phyloP scores from a whole-genome alignment of 192 early-diverging fungal genomes.

The Chytriomyces confervae region DNA sequence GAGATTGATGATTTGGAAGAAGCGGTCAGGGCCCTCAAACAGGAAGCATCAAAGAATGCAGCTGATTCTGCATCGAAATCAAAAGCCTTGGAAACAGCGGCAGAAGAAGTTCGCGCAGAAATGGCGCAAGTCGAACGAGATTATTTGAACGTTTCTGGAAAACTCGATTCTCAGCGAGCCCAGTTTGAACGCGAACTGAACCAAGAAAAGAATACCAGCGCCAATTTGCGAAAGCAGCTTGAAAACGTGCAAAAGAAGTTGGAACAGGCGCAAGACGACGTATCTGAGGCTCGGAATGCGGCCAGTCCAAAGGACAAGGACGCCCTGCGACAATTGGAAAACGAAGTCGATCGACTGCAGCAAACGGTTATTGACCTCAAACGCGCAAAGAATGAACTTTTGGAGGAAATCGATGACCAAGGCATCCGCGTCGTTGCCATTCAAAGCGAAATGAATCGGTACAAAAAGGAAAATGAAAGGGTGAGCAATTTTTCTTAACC shows the following conservation, averaged over 20 bases:
- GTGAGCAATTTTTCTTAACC: slow-evolving; percentile 1
- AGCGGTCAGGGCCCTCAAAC: slow-evolving; percentile 31
- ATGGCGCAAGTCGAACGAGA: slow-evolving; percentile 35
- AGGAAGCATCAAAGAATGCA: background rate
- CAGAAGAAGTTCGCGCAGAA: slow-evolving; percentile 29
- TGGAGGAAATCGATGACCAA: slow-evolving; percentile 54
- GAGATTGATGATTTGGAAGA: slow-evolving; percentile 41
- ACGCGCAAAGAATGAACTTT: slow-evolving; percentile 44
- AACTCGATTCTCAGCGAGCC: slow-evolving; percentile 22
- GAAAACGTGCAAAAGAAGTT: slow-evolving; percentile 39
- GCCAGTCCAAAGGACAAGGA: slow-evolving; percentile 30
- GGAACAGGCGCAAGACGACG: slow-evolving; percentile 37
- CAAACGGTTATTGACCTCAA: slow-evolving; percentile 51
- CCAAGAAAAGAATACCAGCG: slow-evolving; percentile 26
- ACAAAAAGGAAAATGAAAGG: slow-evolving; percentile 43
- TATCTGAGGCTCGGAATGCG: slow-evolving; percentile 24
- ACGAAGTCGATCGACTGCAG: slow-evolving; percentile 49
- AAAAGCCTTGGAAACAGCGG: slow-evolving; percentile 15
- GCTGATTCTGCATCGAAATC: slow-evolving; percentile 1
- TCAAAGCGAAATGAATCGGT: slow-evolving; percentile 32
- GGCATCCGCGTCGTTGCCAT: slow-evolving; percentile 42
- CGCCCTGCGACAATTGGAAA: slow-evolving; percentile 30
- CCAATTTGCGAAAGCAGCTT: slow-evolving; percentile 27
- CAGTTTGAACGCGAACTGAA: slow-evolving; percentile 39
- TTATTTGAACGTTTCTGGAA: slow-evolving; percentile 26